phyloP scores from a whole-genome alignment of 2,329 filamentous ascomycete species.

The Pestalotiopsis sp. region DNA sequence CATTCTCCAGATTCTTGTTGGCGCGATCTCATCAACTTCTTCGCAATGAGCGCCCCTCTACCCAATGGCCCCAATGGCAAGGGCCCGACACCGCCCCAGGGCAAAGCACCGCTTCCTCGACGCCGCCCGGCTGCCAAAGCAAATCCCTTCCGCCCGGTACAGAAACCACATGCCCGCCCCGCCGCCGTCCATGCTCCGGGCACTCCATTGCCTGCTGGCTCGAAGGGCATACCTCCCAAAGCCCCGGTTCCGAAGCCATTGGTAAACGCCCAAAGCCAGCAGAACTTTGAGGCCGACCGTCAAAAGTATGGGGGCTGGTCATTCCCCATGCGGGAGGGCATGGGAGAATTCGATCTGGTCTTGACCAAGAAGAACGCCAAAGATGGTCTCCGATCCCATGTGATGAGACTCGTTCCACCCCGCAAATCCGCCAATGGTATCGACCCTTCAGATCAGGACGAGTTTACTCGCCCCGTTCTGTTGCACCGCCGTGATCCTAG shows the following conservation, averaged over 20 bases:
- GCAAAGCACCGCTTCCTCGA: conserved; percentile 41
- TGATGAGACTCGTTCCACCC: conserved; percentile 71
- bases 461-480: conserved; percentile 86
- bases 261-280: conserved; percentile 24
- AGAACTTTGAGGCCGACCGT: conserved; percentile 44
- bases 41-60: conserved; percentile 43
- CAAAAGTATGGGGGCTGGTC: conserved; percentile 61
- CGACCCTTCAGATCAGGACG: conserved; percentile 69
- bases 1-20: neutral
- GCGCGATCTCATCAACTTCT: neutral
- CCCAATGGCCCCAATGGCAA: conserved; percentile 47
- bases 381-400: conserved; percentile 81
- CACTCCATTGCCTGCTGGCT: conserved; percentile 28
- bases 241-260: conserved; percentile 22
- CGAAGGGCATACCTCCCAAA: conserved; percentile 24
- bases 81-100: conserved; percentile 47
- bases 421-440: conserved; percentile 58
- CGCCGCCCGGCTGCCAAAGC: conserved; percentile 50
- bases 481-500: conserved; percentile 87
- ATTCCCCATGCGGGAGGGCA: conserved; percentile 46
- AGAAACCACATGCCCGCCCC: conserved; percentile 47
- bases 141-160: conserved; percentile 66
- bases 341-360: conserved; percentile 66
- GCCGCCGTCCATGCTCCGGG: conserved; percentile 23
- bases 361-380: conserved; percentile 81